phyloP scores from a whole-genome alignment of 805 yeast genomes.

The Cyberlindnera euphorbiae region DNA sequence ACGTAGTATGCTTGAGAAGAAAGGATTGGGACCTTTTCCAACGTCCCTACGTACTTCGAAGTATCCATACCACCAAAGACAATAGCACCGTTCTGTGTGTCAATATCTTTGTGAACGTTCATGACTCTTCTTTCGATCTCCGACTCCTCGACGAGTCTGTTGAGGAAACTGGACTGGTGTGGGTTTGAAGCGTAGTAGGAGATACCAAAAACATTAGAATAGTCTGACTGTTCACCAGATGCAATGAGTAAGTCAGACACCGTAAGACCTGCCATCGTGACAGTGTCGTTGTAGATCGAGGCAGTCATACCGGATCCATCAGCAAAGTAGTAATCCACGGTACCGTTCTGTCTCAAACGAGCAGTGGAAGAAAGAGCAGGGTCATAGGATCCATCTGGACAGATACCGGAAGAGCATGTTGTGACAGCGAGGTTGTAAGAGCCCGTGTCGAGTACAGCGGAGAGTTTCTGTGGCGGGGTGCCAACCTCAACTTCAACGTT shows the following conservation, averaged over 20 bases:
- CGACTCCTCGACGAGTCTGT: slow-evolving; percentile 4
- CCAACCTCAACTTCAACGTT: slow-evolving; percentile 11
- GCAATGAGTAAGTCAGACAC: slow-evolving; percentile 4
- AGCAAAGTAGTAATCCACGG: slow-evolving; percentile 1
- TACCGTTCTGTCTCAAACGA: background rate
- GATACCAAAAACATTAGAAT: slow-evolving; percentile 13
- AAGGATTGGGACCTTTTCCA: slow-evolving; percentile 12
- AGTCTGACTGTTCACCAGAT: slow-evolving; percentile 5
- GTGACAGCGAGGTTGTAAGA: slow-evolving; percentile 11
- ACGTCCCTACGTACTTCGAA: slow-evolving; percentile 12
- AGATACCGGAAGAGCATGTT: slow-evolving; percentile 2
- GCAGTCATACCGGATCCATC: slow-evolving; percentile 12
- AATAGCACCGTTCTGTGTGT: slow-evolving; percentile 10
- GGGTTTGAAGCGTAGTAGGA: background rate
- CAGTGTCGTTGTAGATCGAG: slow-evolving; percentile 8
- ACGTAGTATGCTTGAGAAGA: background rate
- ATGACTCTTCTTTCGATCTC: slow-evolving; percentile 12
- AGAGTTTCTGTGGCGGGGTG: slow-evolving; percentile 14
- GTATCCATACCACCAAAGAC: slow-evolving; percentile 23
- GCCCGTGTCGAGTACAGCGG: slow-evolving; percentile 19
- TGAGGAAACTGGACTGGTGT: slow-evolving; percentile 1
- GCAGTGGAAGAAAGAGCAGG: slow-evolving; percentile 7
- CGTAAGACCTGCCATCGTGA: slow-evolving; percentile 8
- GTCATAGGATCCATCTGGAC: slow-evolving; percentile 5
- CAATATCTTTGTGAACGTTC: slow-evolving; percentile 6